Conservation (phyloP, 805 yeast species). For the Zygotorulaspora danielsina region DNA sequence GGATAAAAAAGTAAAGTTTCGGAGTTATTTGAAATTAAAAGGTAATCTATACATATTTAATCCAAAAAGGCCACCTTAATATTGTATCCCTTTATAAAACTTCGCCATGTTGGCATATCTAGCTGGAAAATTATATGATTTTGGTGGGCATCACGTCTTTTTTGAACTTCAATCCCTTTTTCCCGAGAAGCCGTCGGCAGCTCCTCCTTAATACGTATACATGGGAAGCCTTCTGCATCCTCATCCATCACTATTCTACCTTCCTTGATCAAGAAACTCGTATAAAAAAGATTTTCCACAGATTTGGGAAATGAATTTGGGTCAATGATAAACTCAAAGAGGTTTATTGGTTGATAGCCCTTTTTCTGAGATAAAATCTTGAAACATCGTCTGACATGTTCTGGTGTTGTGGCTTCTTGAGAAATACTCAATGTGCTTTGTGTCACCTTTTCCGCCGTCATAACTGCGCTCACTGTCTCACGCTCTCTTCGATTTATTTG, state of each 20-base stretch:
- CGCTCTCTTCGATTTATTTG: conserved; percentile 36
- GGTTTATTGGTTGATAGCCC: conserved; percentile 43
- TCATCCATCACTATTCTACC: conserved; percentile 56
- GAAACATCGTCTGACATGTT: conserved; percentile 55
- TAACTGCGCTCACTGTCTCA: conserved; percentile 38
- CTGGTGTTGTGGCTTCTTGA: conserved; percentile 59
- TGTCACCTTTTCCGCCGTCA: conserved; percentile 52
- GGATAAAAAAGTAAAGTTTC: too few species aligned
- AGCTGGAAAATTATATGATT: conserved; percentile 71
- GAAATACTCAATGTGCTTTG: conserved; percentile 48
- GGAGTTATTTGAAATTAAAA: too few species aligned
- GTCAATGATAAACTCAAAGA: conserved; percentile 66
- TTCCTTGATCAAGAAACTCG: conserved; percentile 75
- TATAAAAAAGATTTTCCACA: conserved; percentile 78
- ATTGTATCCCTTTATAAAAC: conserved; percentile 48
- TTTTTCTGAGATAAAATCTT: conserved; percentile 36
- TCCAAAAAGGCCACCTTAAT: conserved; percentile 52
- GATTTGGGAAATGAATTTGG: conserved; percentile 74
- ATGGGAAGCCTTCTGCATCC: conserved; percentile 46
- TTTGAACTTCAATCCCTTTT: conserved; percentile 24
- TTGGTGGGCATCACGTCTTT: conserved; percentile 30
- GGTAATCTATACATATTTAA: too few species aligned
- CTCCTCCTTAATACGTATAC: conserved; percentile 35
- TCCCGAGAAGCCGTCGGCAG: conserved; percentile 27
- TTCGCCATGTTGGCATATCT: conserved; percentile 63